Evolutionary conservation across 2,329 filamentous ascomycete genomes (phyloP).

Genomic region (Penicillium sp.): DNA sequence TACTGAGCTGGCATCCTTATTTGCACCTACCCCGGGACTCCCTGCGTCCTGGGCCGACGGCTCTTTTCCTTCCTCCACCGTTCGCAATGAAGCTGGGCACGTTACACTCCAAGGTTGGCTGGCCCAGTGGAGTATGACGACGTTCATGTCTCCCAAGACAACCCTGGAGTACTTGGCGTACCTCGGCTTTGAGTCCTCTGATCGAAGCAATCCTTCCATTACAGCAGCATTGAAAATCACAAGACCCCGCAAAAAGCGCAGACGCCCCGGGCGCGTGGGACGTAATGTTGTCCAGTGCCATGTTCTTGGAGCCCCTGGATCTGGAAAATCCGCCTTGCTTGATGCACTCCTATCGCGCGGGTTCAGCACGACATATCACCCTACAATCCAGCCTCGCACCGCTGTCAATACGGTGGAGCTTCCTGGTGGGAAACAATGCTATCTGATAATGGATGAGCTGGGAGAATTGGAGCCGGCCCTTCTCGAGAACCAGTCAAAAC

Average conservation of each 20-base stretch:
- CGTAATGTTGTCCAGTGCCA: slow-evolving; percentile 94
- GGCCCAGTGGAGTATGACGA: slow-evolving; percentile 99
- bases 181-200: slow-evolving; percentile 81
- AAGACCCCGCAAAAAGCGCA: slow-evolving; percentile 79
- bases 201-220: slow-evolving; percentile 65
- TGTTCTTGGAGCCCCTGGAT: slow-evolving; percentile 75
- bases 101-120: slow-evolving; percentile 97
- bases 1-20: slow-evolving; percentile 75
- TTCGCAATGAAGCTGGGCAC: slow-evolving; percentile 89
- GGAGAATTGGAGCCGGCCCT: slow-evolving; percentile 94
- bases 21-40: slow-evolving; percentile 86
- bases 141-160: slow-evolving; percentile 89
- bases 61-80: slow-evolving; percentile 86
- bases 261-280: slow-evolving; percentile 77
- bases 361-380: slow-evolving; percentile 77
- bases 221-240: slow-evolving; percentile 87
- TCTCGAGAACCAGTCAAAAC: slow-evolving; percentile 80
- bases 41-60: slow-evolving; percentile 82
- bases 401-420: slow-evolving; percentile 96
- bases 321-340: slow-evolving; percentile 85
- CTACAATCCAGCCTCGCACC: slow-evolving; percentile 88
- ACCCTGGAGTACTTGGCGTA: slow-evolving; percentile 95
- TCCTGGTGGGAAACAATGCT: slow-evolving; percentile 92
- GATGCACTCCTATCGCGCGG: slow-evolving; percentile 87
- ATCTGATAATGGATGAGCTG: slow-evolving; percentile 90